Evolutionary conservation across 441 rosid species (phyloP).

Genomic region (Mallotus japonicus): DNA sequence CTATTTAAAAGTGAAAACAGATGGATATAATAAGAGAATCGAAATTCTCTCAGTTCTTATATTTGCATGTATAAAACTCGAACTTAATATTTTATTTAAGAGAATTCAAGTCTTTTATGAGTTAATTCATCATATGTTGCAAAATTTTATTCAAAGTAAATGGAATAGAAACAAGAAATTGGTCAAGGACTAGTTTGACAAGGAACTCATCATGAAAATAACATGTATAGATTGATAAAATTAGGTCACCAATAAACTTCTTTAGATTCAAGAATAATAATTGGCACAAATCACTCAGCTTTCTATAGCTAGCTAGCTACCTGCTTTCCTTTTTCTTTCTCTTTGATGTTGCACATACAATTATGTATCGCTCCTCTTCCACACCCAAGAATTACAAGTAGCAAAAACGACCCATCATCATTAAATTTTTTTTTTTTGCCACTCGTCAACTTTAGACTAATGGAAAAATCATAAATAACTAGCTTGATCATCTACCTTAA

Average conservation of each 20-base stretch:
- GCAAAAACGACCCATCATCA: not conserved
- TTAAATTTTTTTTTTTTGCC: slow-evolving; percentile 6
- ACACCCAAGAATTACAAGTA: slow-evolving; percentile 9
- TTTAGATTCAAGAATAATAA: slow-evolving; percentile 20
- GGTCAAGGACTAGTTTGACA: slow-evolving; percentile 27
- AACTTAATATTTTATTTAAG: too few relatives aligned
- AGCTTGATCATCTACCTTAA: slow-evolving; percentile 5
- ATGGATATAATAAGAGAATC: too few relatives aligned
- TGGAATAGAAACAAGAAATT: not conserved
- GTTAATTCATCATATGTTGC: too few relatives aligned
- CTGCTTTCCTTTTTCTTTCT: not conserved
- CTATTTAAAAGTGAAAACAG: too few relatives aligned
- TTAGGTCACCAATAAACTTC: slow-evolving; percentile 28
- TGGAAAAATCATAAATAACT: not conserved
- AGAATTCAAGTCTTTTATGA: too few relatives aligned
- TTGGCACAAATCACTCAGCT: slow-evolving; percentile 12
- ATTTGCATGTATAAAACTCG: too few relatives aligned
- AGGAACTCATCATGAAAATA: slow-evolving; percentile 9
- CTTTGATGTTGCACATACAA: not conserved
- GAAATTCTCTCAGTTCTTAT: too few relatives aligned
- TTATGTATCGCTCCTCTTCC: not conserved
- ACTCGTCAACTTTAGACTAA: slow-evolving; percentile 14
- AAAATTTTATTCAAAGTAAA: too few relatives aligned
- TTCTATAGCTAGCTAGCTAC: not conserved
- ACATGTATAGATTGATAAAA: slow-evolving; percentile 5